A percentile compares a stretch with the other conserved stretches of the same genome.
Conservation (phyloP, 768 basidiomycete species). For the Asterophora lycoperdoides region DNA sequence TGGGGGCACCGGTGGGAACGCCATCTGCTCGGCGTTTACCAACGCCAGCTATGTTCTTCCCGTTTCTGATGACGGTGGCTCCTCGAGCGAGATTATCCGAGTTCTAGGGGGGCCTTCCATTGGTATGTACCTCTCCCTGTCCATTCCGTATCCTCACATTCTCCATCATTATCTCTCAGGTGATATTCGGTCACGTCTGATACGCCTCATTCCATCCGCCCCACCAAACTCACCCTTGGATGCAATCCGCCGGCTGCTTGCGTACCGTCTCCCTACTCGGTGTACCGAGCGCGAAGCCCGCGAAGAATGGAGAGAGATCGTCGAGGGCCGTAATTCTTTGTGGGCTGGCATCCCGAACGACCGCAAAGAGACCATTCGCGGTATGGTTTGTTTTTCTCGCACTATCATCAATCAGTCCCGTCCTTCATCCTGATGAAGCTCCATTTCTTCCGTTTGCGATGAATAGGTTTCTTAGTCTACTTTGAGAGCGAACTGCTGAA, state of each 20-base stretch:
- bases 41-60: conserved; percentile 81
- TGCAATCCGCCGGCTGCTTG: conserved; percentile 72
- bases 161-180: conserved; percentile 37
- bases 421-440: not conserved
- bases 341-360: conserved; percentile 89
- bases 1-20: conserved; percentile 93
- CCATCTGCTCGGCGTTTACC: conserved; percentile 82
- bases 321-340: conserved; percentile 77
- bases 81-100: conserved; percentile 90
- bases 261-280: conserved; percentile 70
- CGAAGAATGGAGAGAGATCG: conserved; percentile 89
- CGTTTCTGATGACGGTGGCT: conserved; percentile 94
- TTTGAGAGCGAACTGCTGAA: conserved; percentile 87
- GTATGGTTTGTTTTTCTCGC: conserved; percentile 32
- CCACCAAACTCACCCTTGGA: conserved; percentile 58
- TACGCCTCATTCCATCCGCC: conserved; percentile 77
- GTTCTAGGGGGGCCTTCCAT: conserved; percentile 86
- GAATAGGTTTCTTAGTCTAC: conserved; percentile 82
- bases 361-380: conserved; percentile 87
- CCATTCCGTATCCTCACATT: not conserved
- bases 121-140: conserved; percentile 40
- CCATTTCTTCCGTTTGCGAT: not conserved
- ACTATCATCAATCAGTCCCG: not conserved
- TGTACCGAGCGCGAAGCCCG: conserved; percentile 72
- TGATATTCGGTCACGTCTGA: conserved; percentile 83